Conservation (phyloP, 257 asterid species). For the Apocynum venetum region DNA sequence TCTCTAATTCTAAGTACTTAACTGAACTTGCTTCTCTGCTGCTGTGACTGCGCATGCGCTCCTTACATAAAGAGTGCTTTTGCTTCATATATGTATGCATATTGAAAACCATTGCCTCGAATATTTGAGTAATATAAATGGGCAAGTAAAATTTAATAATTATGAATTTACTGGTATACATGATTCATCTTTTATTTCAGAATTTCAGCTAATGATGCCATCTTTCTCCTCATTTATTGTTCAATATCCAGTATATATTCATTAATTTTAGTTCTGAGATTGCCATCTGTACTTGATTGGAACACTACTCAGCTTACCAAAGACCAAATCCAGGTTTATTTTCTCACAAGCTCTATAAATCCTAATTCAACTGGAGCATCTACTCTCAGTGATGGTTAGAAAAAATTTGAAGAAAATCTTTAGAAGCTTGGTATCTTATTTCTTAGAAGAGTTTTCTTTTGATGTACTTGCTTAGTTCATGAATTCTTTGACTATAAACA, state of each 20-base stretch:
- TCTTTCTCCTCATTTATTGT: not conserved
- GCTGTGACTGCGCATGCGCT: not conserved
- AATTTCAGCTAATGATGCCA: not conserved
- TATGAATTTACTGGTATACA: not conserved
- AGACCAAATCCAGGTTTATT: not conserved
- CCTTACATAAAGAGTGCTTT: not conserved
- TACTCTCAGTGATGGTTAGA: not conserved
- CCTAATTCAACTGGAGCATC: not conserved
- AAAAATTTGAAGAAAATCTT: not conserved
- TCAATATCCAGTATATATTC: not conserved
- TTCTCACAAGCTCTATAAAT: not conserved
- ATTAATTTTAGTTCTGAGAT: not conserved
- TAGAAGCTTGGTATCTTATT: not conserved
- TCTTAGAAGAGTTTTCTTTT: not conserved
- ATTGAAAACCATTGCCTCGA: not conserved
- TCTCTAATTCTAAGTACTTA: not conserved
- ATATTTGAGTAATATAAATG: not conserved
- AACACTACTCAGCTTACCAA: not conserved
- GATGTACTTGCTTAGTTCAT: not conserved
- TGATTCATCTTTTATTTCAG: not conserved
- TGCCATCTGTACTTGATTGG: not conserved
- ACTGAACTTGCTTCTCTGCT: not conserved
- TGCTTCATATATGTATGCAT: too few species aligned
- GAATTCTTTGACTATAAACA: not conserved
- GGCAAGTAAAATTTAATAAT: not conserved